Evolutionary conservation across 192 early-diverging fungal genomes (phyloP).

Genomic region (Backusella australiensis): DNA sequence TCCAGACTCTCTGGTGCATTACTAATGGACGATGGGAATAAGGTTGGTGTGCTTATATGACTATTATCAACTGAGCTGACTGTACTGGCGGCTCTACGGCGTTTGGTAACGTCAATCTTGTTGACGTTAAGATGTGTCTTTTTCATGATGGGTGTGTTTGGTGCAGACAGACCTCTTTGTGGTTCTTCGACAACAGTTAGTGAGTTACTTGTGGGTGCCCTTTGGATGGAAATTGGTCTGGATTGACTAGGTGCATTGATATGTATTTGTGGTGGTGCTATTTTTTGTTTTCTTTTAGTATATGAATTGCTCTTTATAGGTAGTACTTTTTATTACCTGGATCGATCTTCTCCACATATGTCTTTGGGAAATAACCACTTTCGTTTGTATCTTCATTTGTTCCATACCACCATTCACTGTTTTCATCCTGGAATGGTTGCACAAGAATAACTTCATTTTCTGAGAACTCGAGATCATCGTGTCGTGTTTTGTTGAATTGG

Average conservation of each 20-base stretch:
- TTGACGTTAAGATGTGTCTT: constrained; percentile 10
- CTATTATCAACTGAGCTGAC: constrained; percentile 12
- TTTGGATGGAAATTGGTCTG: background rate
- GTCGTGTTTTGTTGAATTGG: constrained; percentile 44
- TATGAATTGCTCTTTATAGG: no score
- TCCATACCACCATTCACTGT: constrained; percentile 71
- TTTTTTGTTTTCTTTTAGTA: no score
- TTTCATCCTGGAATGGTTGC: constrained; percentile 49
- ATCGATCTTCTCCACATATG: constrained; percentile 46
- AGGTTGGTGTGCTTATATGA: constrained; percentile 10
- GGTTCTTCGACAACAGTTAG: background rate
- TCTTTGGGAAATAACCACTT: constrained; percentile 63
- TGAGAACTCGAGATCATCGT: constrained; percentile 54
- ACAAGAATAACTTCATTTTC: constrained; percentile 54
- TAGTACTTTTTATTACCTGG: constrained; percentile 21
- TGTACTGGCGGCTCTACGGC: constrained; percentile 31
- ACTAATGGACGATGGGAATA: constrained; percentile 11
- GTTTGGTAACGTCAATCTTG: constrained; percentile 11
- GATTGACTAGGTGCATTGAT: background rate
- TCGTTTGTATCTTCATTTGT: constrained; percentile 37
- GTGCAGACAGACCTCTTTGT: constrained; percentile 27
- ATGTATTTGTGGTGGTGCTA: background rate
- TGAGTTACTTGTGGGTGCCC: background rate
- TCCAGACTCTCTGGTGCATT: constrained; percentile 7
- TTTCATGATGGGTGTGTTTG: constrained; percentile 30